A percentile compares a stretch with the other conserved stretches of the same genome.
Conservation (phyloP, 2,329 filamentous ascomycete genomes). For the Scedosporium aurantiacum region DNA sequence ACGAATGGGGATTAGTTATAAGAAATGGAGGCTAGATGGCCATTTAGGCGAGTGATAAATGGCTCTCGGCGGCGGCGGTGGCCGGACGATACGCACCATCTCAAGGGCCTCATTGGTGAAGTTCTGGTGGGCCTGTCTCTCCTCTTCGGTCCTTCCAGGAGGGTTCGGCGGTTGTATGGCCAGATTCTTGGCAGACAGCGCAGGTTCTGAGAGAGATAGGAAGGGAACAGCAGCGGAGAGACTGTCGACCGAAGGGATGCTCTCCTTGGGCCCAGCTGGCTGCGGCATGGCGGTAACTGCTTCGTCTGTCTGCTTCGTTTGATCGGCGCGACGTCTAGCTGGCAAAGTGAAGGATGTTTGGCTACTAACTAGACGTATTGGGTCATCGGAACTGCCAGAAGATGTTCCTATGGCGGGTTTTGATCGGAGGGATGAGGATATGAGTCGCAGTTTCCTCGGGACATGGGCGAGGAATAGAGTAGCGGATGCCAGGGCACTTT, state of each 20-base stretch:
- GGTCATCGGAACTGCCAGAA: neutral
- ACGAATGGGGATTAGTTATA: slow-evolving; percentile 13
- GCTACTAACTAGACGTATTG: neutral
- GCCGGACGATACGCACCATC: slow-evolving; percentile 51
- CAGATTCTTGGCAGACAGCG: neutral
- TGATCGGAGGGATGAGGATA: neutral
- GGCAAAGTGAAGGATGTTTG: no score
- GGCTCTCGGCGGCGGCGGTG: neutral
- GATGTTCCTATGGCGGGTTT: neutral
- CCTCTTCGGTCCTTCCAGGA: slow-evolving; percentile 13
- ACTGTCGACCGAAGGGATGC: neutral
- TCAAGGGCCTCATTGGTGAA: slow-evolving; percentile 81
- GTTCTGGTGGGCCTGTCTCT: slow-evolving; percentile 32
- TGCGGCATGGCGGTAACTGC: neutral
- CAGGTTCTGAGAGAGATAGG: neutral
- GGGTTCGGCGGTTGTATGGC: slow-evolving; percentile 7
- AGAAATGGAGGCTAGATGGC: slow-evolving; percentile 4
- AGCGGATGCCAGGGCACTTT: neutral
- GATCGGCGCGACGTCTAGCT: neutral
- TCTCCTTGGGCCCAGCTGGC: neutral
- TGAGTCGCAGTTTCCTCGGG: neutral
- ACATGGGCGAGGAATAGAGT: neutral
- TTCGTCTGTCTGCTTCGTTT: neutral
- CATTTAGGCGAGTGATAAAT: neutral
- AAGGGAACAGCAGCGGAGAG: neutral